Evolutionary conservation across 371 early-diverging fungal species (phyloP).

Genomic region (Quaeritorhiza haematococci): DNA sequence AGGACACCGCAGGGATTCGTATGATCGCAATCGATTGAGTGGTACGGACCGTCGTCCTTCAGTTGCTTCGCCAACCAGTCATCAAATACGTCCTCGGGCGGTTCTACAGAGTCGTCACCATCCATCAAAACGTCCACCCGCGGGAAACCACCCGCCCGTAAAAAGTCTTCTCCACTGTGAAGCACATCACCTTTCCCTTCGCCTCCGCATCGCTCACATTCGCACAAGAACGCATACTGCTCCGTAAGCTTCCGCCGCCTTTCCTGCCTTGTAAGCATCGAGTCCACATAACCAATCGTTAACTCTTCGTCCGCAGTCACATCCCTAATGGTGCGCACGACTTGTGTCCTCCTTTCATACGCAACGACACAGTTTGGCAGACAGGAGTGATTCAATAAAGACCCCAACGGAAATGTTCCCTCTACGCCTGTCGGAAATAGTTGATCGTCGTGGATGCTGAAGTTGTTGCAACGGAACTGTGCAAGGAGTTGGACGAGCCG

Average conservation of each 20-base stretch:
- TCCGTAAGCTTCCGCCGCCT: slow-evolving; percentile 51
- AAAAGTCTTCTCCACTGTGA: no score
- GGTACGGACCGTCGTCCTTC: no score
- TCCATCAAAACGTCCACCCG: no score
- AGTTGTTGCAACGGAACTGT: slow-evolving; percentile 75
- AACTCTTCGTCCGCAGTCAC: slow-evolving; percentile 67
- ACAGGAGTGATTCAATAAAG: slow-evolving; percentile 85
- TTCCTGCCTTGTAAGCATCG: slow-evolving; percentile 50
- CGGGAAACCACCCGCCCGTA: no score
- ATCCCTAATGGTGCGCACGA: slow-evolving; percentile 56
- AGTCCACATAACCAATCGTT: slow-evolving; percentile 73
- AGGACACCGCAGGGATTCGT: no score
- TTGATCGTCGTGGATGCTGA: slow-evolving; percentile 59
- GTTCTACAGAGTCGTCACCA: no score
- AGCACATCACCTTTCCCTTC: no score
- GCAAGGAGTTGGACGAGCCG: slow-evolving; percentile 49
- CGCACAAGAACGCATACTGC: slow-evolving; percentile 73
- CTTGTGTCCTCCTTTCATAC: slow-evolving; percentile 46
- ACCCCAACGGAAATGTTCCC: slow-evolving; percentile 71
- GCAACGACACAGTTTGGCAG: slow-evolving; percentile 68
- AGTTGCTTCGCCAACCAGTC: no score
- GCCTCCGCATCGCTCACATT: slow-evolving; percentile 68
- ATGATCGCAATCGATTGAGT: no score
- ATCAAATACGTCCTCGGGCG: no score
- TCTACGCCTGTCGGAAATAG: slow-evolving; percentile 60